These are phyloP conservation scores for Uronychia binucleata DNA, from an alignment of 73 alveolate genomes.

Conservation along the genomic window DNA sequence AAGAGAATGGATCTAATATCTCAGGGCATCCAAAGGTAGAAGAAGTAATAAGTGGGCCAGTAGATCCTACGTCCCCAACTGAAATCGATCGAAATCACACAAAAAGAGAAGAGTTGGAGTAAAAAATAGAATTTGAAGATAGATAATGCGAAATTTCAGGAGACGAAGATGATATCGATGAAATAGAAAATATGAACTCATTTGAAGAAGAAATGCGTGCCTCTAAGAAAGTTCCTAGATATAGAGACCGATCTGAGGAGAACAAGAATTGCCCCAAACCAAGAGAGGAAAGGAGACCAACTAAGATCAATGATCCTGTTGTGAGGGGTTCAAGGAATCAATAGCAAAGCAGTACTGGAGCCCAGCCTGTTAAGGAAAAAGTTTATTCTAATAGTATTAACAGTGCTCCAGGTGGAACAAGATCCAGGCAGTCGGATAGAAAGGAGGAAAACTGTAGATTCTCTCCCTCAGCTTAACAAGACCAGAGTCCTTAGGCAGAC, in stretches of 20 bases:
- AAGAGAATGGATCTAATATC: too few relatives aligned
- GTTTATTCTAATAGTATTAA: background rate
- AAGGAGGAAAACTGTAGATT: too few relatives aligned
- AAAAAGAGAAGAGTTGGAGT: too few relatives aligned
- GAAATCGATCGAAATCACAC: too few relatives aligned
- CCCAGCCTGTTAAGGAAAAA: background rate
- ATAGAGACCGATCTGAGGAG: background rate
- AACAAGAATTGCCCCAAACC: background rate
- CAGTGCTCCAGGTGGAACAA: background rate
- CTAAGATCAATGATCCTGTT: background rate
- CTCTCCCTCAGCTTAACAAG: too few relatives aligned
- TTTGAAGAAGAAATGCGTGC: background rate
- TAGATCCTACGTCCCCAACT: too few relatives aligned
- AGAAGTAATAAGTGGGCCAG: too few relatives aligned
- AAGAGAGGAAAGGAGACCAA: background rate
- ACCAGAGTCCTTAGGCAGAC: too few relatives aligned
- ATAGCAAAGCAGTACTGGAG: background rate
- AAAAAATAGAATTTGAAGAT: too few relatives aligned
- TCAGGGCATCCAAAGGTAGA: too few relatives aligned
- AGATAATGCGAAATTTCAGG: background rate
- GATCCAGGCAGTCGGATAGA: background rate
- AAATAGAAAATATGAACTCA: background rate
- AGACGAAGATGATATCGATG: background rate
- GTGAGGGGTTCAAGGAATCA: background rate
- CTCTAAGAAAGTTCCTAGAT: background rate